These are phyloP conservation scores for Trametes hirsuta DNA, from an alignment of 1,284 basidiomycete genomes.

Conservation along the genomic window DNA sequence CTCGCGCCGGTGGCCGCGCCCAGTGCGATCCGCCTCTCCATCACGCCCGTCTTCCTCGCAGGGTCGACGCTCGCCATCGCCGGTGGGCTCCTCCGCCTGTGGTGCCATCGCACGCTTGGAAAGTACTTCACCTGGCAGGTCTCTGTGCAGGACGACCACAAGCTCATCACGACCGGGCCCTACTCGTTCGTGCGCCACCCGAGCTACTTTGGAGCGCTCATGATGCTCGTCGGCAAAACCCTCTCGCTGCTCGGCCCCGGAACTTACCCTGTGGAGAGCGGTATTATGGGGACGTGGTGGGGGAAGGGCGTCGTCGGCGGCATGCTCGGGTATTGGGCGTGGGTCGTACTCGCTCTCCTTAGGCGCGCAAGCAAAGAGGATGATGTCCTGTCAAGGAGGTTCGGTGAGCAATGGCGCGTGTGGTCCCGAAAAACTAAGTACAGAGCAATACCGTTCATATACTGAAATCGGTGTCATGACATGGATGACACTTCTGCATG, in stretches of 20 bases:
- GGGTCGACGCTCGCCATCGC: neutral
- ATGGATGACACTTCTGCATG: too few species aligned
- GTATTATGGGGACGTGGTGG: neutral
- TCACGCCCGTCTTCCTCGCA: neutral
- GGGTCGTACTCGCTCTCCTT: neutral
- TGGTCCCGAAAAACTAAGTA: conserved; percentile 8
- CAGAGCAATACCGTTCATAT: conserved; percentile 9
- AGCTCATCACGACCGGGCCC: conserved; percentile 20
- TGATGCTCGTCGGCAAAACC: conserved; percentile 10
- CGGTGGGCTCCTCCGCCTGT: conserved; percentile 13
- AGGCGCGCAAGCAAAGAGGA: conserved; percentile 6
- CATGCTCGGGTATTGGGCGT: neutral
- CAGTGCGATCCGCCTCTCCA: neutral
- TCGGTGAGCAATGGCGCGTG: conserved; percentile 10
- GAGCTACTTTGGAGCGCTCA: conserved; percentile 11
- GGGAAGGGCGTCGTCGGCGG: neutral
- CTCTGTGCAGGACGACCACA: conserved; percentile 4
- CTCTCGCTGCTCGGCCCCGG: conserved; percentile 1
- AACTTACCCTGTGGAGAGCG: conserved; percentile 4
- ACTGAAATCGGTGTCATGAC: neutral
- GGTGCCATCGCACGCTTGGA: conserved; percentile 16
- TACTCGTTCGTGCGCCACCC: conserved; percentile 25
- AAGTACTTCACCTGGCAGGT: conserved; percentile 10
- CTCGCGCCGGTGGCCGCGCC: too few species aligned
- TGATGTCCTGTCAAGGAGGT: conserved; percentile 1